Conservation (phyloP, 805 yeast genomes). For the Candida germanica region DNA sequence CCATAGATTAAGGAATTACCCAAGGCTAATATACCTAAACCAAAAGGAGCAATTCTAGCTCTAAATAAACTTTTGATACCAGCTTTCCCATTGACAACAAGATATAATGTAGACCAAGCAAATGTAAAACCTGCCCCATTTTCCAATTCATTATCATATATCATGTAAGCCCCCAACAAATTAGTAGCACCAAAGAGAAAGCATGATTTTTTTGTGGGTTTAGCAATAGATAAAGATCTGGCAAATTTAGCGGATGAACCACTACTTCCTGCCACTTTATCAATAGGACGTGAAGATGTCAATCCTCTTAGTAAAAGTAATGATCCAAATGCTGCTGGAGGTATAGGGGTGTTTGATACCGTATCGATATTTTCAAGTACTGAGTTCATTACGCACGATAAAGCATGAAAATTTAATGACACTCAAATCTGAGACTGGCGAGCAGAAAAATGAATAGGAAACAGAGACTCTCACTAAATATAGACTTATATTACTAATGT, state of each 20-base stretch:
- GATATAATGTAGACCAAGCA: slow-evolving; percentile 79
- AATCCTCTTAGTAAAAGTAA: slow-evolving; percentile 16
- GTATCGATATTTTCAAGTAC: slow-evolving; percentile 1
- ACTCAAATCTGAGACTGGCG: not conserved
- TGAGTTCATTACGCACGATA: not conserved
- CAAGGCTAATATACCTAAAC: slow-evolving; percentile 54
- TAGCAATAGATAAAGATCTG: slow-evolving; percentile 17
- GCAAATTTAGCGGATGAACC: slow-evolving; percentile 20
- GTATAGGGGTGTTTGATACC: slow-evolving; percentile 8
- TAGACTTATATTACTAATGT: slow-evolving; percentile 6
- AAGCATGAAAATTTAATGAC: no score
- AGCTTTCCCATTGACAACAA: slow-evolving; percentile 66
- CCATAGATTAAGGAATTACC: slow-evolving; percentile 69
- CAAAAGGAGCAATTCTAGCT: slow-evolving; percentile 61
- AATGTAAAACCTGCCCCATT: slow-evolving; percentile 78
- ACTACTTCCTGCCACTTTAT: slow-evolving; percentile 14
- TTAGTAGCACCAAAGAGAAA: slow-evolving; percentile 59
- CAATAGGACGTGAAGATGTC: slow-evolving; percentile 14
- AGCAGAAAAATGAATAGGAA: no score
- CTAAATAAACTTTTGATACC: slow-evolving; percentile 50
- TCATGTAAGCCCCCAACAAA: slow-evolving; percentile 69
- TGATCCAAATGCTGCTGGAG: slow-evolving; percentile 19
- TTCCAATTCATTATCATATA: slow-evolving; percentile 68
- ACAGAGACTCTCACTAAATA: not conserved
- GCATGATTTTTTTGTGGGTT: slow-evolving; percentile 43